phyloP scores from a whole-genome alignment of 305 asterid species.

The Fraxinus velutina region DNA sequence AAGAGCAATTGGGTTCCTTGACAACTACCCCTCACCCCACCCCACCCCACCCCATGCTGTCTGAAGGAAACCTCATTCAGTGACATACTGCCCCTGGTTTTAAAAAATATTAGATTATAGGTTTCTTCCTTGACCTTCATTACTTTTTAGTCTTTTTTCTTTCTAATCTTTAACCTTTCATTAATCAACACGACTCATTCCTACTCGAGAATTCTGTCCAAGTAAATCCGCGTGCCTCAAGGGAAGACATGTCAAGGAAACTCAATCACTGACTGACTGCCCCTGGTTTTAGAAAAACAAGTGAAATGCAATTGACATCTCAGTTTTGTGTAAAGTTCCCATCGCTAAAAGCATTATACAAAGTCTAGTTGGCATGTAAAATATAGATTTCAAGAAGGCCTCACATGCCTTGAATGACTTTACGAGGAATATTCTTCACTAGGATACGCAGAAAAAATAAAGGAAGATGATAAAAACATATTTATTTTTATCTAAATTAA shows the following conservation, averaged over 20 bases:
- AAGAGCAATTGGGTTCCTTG: conserved; percentile 11
- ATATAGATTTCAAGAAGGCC: conserved; percentile 12
- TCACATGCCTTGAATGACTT: conserved; percentile 32
- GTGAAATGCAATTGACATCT: conserved; percentile 8
- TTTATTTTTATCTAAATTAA: not conserved
- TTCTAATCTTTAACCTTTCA: not conserved
- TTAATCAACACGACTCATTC: not conserved
- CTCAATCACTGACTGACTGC: conserved; percentile 1
- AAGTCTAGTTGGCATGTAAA: conserved; percentile 33
- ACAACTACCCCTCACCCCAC: not conserved
- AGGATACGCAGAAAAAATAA: not conserved
- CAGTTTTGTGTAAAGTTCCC: conserved; percentile 11
- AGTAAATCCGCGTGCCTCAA: not conserved
- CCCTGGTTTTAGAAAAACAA: conserved; percentile 35
- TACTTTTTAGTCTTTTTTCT: not conserved
- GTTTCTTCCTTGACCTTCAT: not conserved
- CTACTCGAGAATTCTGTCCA: not conserved
- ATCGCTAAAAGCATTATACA: not conserved
- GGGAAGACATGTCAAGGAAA: not conserved
- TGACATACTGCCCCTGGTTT: conserved; percentile 33
- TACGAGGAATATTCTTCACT: conserved; percentile 10
- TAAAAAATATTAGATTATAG: not conserved
- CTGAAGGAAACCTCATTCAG: not conserved
- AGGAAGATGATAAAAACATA: not conserved
- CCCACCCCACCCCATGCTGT: not conserved